Conservation (phyloP, 1,139 yeast species). For the Saccharomyces hybrid region DNA sequence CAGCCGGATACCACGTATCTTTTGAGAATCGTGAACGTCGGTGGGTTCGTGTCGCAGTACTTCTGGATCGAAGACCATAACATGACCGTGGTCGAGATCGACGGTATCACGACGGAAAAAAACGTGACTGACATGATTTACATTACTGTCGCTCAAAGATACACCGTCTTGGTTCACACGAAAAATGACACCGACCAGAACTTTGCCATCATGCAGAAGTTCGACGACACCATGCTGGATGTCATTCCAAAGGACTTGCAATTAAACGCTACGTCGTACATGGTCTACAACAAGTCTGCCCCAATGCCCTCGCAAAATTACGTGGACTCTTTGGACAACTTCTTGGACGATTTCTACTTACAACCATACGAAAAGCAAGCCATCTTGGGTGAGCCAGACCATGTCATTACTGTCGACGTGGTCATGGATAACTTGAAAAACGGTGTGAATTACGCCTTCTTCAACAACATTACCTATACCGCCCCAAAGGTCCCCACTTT, state of each 20-base stretch:
- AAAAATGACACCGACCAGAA: constrained; percentile 52
- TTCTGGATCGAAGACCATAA: constrained; percentile 79
- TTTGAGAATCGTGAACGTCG: constrained; percentile 68
- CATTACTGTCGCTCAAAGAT: constrained; percentile 73
- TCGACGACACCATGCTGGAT: constrained; percentile 79
- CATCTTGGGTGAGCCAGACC: constrained; percentile 57
- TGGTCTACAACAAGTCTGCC: constrained; percentile 47
- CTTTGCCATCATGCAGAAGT: constrained; percentile 67
- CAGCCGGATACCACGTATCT: constrained; percentile 75
- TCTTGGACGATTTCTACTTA: constrained; percentile 59
- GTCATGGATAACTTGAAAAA: constrained; percentile 69
- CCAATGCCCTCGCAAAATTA: constrained; percentile 40
- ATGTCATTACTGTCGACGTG: constrained; percentile 56
- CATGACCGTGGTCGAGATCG: constrained; percentile 74
- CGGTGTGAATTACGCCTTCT: constrained; percentile 86
- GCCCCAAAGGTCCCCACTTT: constrained; percentile 79
- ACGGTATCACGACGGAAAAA: constrained; percentile 69
- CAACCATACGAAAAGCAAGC: constrained; percentile 47
- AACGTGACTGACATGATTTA: constrained; percentile 51
- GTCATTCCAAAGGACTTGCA: constrained; percentile 50
- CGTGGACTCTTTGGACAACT: constrained; percentile 40
- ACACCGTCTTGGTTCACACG: constrained; percentile 63
- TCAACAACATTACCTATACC: constrained; percentile 73
- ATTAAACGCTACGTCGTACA: constrained; percentile 63
- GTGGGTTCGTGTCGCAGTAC: constrained; percentile 83